Percentiles rank a stretch among this genome's conserved stretches.
Evolutionary conservation across 805 yeast species (phyloP).

Genomic region (Hagleromyces aurorensis): DNA sequence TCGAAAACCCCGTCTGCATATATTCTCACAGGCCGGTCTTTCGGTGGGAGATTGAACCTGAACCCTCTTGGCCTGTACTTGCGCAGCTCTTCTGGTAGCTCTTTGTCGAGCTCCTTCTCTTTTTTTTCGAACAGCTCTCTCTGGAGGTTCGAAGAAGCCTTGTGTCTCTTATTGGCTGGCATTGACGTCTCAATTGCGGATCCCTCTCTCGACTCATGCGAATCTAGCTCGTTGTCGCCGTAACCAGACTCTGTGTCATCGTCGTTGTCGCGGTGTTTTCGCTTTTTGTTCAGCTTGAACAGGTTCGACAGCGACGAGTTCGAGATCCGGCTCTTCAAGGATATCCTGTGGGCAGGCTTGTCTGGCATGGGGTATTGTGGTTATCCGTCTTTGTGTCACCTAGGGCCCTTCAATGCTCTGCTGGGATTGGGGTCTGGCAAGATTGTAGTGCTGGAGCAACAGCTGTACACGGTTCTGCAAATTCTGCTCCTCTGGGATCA

Average conservation of each 20-base stretch:
- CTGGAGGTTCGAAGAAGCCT: constrained; percentile 12
- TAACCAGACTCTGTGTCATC: constrained; percentile 30
- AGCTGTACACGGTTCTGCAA: no score
- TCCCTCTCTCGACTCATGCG: constrained; percentile 6
- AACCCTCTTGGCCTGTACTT: constrained; percentile 77
- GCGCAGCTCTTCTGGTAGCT: constrained; percentile 60
- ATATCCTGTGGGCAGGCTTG: no score
- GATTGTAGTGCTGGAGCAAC: no score
- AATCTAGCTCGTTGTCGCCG: constrained; percentile 3
- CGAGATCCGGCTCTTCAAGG: constrained; percentile 25
- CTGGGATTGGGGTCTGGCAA: no score
- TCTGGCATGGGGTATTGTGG: background rate
- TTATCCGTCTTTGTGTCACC: no score
- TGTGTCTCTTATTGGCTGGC: constrained; percentile 14
- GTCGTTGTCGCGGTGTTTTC: constrained; percentile 14
- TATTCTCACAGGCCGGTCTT: constrained; percentile 79
- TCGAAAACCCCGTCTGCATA: constrained; percentile 99
- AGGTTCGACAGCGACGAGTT: constrained; percentile 28
- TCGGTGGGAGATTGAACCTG: constrained; percentile 74
- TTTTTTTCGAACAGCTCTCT: constrained; percentile 31
- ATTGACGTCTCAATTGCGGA: constrained; percentile 1
- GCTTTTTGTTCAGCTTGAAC: constrained; percentile 25
- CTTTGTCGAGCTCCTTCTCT: constrained; percentile 56
- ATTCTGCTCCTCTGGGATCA: no score
- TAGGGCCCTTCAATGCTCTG: no score